Conservation (phyloP, 2,329 filamentous ascomycete species). For the Penicillium sp. region DNA sequence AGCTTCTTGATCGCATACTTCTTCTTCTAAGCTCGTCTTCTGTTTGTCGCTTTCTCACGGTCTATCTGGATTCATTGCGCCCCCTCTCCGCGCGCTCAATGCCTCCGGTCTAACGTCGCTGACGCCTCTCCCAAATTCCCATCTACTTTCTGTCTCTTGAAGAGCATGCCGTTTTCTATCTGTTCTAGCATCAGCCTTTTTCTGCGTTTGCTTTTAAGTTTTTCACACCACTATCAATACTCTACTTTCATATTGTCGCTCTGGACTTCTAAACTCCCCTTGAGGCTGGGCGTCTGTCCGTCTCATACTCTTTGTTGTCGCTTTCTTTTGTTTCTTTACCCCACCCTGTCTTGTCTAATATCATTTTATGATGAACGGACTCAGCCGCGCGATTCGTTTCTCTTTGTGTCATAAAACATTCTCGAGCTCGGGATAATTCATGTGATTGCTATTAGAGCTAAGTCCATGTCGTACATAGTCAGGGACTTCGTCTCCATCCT, state of each 20-base stretch:
- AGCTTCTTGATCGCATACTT: slow-evolving; percentile 95
- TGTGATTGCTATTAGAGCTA: slow-evolving; percentile 8
- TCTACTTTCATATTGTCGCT: slow-evolving; percentile 11
- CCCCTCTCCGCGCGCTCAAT: slow-evolving; percentile 20
- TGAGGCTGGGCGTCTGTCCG: neutral
- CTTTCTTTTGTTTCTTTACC: slow-evolving; percentile 13
- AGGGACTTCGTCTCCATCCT: neutral
- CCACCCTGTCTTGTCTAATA: slow-evolving; percentile 26
- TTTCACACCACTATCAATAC: slow-evolving; percentile 21
- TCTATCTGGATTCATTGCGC: slow-evolving; percentile 6
- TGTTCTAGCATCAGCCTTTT: slow-evolving; percentile 31
- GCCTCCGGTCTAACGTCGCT: slow-evolving; percentile 26
- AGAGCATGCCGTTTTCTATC: slow-evolving; percentile 26
- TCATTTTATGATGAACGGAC: slow-evolving; percentile 28
- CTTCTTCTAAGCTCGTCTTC: slow-evolving; percentile 69
- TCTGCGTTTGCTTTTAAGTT: slow-evolving; percentile 18
- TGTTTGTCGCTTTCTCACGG: slow-evolving; percentile 12
- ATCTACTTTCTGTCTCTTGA: slow-evolving; percentile 28
- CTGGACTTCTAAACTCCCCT: slow-evolving; percentile 1
- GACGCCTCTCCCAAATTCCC: slow-evolving; percentile 25
- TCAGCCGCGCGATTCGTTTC: slow-evolving; percentile 21
- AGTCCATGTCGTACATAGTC: neutral
- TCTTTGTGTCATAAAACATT: slow-evolving; percentile 23
- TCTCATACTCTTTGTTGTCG: slow-evolving; percentile 4
- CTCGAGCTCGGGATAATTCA: slow-evolving; percentile 16